Conservation (phyloP, 441 rosid genomes). For the Theobroma grandiflorum region DNA sequence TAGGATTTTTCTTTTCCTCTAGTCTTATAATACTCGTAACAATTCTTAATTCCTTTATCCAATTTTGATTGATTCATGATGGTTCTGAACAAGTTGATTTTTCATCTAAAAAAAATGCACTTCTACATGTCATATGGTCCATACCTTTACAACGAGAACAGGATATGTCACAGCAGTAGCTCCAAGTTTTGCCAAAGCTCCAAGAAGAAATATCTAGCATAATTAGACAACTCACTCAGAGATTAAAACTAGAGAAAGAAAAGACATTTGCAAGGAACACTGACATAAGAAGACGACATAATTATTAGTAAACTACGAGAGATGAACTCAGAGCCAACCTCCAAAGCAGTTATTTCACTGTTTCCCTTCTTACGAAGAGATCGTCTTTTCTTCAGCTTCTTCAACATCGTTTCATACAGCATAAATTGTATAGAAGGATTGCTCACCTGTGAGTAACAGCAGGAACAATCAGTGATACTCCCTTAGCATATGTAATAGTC, state of each 20-base stretch:
- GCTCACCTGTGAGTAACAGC: constrained; percentile 69
- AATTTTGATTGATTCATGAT: not conserved
- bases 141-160: constrained; percentile 87
- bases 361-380: constrained; percentile 54
- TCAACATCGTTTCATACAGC: constrained; percentile 93
- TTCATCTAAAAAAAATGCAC: not conserved
- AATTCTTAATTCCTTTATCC: not conserved
- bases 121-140: constrained; percentile 34
- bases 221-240: constrained; percentile 29
- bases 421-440: constrained; percentile 96
- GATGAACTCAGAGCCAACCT: constrained; percentile 54
- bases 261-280: not conserved
- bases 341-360: constrained; percentile 70
- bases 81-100: not conserved
- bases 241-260: constrained; percentile 19
- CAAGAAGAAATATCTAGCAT: constrained; percentile 82
- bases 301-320: not conserved
- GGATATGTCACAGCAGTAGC: constrained; percentile 95
- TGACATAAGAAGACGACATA: constrained; percentile 2
- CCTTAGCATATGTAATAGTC: constrained; percentile 30
- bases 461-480: constrained; percentile 40
- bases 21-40: not conserved
- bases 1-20: not conserved
- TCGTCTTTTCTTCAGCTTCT: constrained; percentile 73
- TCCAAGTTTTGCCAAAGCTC: constrained; percentile 97